Evolutionary conservation across 2,329 filamentous ascomycete genomes (phyloP).

Genomic region (Paradendryphiella salina): DNA sequence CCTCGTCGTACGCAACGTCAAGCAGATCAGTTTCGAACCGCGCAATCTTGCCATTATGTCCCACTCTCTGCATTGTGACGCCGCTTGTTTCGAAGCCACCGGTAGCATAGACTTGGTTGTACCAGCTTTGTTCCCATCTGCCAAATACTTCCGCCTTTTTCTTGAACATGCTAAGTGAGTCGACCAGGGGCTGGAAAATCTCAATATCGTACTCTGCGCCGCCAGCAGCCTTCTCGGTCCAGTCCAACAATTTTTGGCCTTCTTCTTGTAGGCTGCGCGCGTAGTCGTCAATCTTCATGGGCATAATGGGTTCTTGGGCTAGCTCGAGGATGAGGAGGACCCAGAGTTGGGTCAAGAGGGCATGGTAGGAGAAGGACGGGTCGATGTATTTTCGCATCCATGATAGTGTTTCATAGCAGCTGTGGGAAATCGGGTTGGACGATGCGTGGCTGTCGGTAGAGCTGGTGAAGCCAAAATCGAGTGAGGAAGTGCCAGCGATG

Average conservation of each 20-base stretch:
- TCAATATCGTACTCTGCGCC: conserved; percentile 50
- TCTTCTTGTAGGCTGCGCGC: conserved; percentile 67
- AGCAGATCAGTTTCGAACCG: conserved; percentile 81
- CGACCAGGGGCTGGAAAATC: conserved; percentile 60
- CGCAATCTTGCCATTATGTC: conserved; percentile 78
- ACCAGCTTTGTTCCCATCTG: conserved; percentile 78
- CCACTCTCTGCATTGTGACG: conserved; percentile 67
- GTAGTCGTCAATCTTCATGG: conserved; percentile 78
- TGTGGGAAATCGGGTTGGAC: conserved; percentile 69
- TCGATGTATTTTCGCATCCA: conserved; percentile 83
- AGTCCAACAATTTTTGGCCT: conserved; percentile 68
- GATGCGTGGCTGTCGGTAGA: conserved; percentile 36
- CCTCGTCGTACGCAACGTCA: conserved; percentile 66
- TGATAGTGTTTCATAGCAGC: conserved; percentile 86
- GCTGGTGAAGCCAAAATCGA: conserved; percentile 80
- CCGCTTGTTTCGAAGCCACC: conserved; percentile 76
- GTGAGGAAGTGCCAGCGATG: conserved; percentile 82
- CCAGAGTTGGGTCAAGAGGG: conserved; percentile 75
- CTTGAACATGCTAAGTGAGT: conserved; percentile 65
- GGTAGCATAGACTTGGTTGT: conserved; percentile 67
- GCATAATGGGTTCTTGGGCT: conserved; percentile 76
- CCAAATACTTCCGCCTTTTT: conserved; percentile 67
- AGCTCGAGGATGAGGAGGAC: conserved; percentile 83
- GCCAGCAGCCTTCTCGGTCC: conserved; percentile 56
- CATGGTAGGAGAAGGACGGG: conserved; percentile 80